Base-by-base conservation (phyloP, 352 stramenopile species). In the Pythium dissotocum region DNA sequence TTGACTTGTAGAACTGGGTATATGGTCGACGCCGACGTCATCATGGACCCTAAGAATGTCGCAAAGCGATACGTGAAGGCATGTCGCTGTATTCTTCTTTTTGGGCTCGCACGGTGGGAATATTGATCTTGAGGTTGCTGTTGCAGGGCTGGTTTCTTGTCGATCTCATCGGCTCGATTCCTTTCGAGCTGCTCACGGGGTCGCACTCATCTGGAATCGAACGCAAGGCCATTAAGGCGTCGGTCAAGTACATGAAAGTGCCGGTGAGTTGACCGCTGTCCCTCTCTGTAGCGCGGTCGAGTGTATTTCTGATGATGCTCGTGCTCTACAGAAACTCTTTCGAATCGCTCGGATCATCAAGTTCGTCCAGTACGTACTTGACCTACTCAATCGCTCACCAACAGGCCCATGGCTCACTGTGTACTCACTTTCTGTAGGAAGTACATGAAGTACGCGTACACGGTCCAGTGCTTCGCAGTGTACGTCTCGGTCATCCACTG, bases 401-500 rank as follows among this genome's bases (percentile, higher is more conserved):
- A 32, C 14, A 51, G 28, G 4, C 36, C n/a, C 18, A 24, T 44
- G 7, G 48, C 26, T 30, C 26, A 58, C 55, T 21, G 18, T 56
- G 35, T 10, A 64, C 4, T 72, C 33, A 36, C 14, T 24, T 14
- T 16, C 24, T 49, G 16, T 44, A 89, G 80, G 62, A 89, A 87
- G 65, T 84, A 89, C 62, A 80, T 89, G 75, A 80, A 80, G 53
- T 89, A 79, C 51, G 80, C 77, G 40, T 89, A 89, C 51, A 72
- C 78, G 18, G 36, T 77, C n/a, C 80, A 89, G 68, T 77, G 83
- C 0, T 78, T 85, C 55, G 69, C 72, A 5, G 72, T 75, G 57
- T 89, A 86, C 62, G 76, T 89, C 55, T 86, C 80, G 33, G 35
- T 86, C 6, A 82, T 87, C 61, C 80, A 89, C 68, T 89, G 80